Percentiles rank a stretch among this genome's conserved stretches.
These are phyloP conservation scores for Penicillium sp. DNA, from an alignment of 2,329 filamentous ascomycete genomes.

Conservation along the genomic window DNA sequence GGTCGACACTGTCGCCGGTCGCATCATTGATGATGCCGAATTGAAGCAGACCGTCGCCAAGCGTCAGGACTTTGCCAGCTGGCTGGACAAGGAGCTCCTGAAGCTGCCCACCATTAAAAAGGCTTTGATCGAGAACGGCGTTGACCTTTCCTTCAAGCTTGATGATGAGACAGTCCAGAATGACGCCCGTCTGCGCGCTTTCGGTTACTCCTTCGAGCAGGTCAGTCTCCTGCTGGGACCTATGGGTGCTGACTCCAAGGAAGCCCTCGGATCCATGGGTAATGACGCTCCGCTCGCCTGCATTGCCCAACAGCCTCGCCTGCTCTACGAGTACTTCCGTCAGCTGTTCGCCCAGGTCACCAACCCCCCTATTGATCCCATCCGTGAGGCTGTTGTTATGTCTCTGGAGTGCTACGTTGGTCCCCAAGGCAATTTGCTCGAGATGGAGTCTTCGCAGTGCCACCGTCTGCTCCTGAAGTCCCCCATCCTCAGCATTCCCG, in stretches of 20 bases:
- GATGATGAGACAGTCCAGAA: conserved; percentile 74
- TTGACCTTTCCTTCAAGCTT: conserved; percentile 68
- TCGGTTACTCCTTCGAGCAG: conserved; percentile 94
- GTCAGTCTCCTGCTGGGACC: conserved; percentile 87
- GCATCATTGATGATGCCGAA: conserved; percentile 92
- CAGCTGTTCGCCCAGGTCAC: conserved; percentile 98
- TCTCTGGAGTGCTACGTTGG: conserved; percentile 95
- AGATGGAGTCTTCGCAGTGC: conserved; percentile 91
- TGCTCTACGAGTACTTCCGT: conserved; percentile 95
- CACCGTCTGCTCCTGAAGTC: conserved; percentile 82
- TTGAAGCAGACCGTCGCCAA: conserved; percentile 85
- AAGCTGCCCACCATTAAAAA: conserved; percentile 75
- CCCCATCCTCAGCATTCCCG: conserved; percentile 82
- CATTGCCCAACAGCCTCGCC: conserved; percentile 81
- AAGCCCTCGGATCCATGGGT: conserved; percentile 95
- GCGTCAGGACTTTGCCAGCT: conserved; percentile 82
- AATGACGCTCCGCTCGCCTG: conserved; percentile 94
- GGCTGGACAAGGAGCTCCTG: conserved; percentile 84
- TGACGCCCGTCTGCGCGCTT: conserved; percentile 80
- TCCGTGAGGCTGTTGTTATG: conserved; percentile 97
- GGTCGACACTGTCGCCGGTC: conserved; percentile 85
- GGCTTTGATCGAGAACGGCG: conserved; percentile 54
- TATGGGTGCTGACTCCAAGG: conserved; percentile 97
- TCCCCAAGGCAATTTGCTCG: conserved; percentile 89
- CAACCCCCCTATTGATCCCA: conserved; percentile 96